Evolutionary conservation across 768 basidiomycete species (phyloP), one percentile per base, ranked within the genome.

Genomic region (Tulasnella sp.): DNA sequence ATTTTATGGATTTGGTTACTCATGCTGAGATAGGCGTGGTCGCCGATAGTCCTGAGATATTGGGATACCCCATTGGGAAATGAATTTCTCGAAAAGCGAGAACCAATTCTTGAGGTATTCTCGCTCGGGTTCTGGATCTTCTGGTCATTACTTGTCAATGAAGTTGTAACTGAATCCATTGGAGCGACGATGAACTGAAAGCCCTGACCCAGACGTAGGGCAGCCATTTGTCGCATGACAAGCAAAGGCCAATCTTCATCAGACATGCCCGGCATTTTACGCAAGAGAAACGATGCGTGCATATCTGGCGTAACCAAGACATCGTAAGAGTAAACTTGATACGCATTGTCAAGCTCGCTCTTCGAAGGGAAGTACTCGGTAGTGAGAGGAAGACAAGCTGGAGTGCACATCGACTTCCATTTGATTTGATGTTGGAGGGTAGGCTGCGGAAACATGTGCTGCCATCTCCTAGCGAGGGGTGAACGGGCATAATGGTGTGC

Each of bases 1-100:
- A 99, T 80, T 22, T 83, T 73, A 64, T 98, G 93, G 37, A 98
- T 89, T 65, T 93, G 88, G 62, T 96, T 93, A 62, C 82, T 83
- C 77, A 92, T 91, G 58, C 88, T 88, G 48, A 98, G 72, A 67
- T 84, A 98, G 5, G 95, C 81, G 45, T 62, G 58, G 33, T 46
- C 57, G 24, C 15, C 44, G 24, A 59, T 55, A 32, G 57, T 56
- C 31, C 44, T 51, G 1, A 69, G 56, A 1, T 66, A 63, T 45
- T 69, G 65, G 2, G 63, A 61, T 1, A 66, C 65, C 5, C 66
- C 66, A 16, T 63, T 63, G n/a, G 59, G 56, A 33, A 64, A 65
- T 34, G 79, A 74, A 0, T 73, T 72, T 16, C 51, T 27, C 16
- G 28, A 22, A 27, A 43, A 45, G 15, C 41, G 37, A 20, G 37